Conservation (phyloP, 306 rosid genomes). For the Casuarina glauca region DNA sequence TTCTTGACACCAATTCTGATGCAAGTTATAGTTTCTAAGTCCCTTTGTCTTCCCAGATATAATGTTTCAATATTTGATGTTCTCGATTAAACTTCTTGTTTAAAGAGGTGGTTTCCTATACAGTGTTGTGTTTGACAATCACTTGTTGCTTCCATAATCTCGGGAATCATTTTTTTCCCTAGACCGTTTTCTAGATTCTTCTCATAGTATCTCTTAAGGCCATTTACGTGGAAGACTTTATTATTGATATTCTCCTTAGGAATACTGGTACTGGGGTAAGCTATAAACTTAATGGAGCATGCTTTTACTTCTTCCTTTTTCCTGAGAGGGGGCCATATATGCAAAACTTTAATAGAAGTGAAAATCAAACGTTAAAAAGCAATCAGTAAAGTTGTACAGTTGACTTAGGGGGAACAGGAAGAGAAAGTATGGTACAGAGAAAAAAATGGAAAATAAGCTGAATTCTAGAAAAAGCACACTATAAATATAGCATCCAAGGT, state of each 20-base stretch:
- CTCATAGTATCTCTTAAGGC: not conserved
- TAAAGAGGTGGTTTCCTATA: not conserved
- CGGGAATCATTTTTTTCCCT: not conserved
- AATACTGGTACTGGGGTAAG: not conserved
- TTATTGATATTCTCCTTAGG: not conserved
- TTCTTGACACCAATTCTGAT: slow-evolving; percentile 11
- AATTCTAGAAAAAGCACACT: slow-evolving; percentile 1
- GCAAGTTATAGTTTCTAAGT: not conserved
- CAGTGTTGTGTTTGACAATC: not conserved
- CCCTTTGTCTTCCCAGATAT: not conserved
- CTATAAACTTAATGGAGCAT: not conserved
- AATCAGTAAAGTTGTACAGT: not conserved
- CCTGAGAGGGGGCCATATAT: not conserved
- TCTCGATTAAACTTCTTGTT: slow-evolving; percentile 6
- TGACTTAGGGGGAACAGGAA: not conserved
- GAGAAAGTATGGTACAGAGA: not conserved
- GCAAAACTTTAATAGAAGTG: not conserved
- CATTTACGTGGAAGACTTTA: not conserved
- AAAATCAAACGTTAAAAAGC: not conserved
- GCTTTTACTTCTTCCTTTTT: not conserved
- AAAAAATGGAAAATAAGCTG: not conserved
- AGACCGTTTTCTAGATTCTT: not conserved
- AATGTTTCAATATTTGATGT: slow-evolving; percentile 6
- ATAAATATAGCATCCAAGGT: not conserved
- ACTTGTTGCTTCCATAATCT: not conserved